phyloP scores from a whole-genome alignment of 331 rosid genomes.

The Cydonia oblonga region DNA sequence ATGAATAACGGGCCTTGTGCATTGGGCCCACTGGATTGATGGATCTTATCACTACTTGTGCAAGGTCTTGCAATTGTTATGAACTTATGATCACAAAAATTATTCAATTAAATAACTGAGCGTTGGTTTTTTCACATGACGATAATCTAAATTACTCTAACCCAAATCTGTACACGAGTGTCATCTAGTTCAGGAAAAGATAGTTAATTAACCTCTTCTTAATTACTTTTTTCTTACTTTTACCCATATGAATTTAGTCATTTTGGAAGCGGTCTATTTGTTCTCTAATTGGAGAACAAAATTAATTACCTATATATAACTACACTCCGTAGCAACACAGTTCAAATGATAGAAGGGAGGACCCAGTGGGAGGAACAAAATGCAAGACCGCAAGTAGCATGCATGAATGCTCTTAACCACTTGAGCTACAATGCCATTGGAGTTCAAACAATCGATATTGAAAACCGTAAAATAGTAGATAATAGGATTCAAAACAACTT shows the following conservation, averaged over 20 bases:
- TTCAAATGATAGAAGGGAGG: not conserved
- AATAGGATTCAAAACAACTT: not conserved
- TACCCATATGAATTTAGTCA: not conserved
- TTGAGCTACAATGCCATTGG: not conserved
- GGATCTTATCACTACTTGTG: not conserved
- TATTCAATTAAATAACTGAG: no score
- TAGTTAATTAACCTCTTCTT: not conserved
- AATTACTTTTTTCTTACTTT: not conserved
- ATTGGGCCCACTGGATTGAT: not conserved
- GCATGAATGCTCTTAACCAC: not conserved
- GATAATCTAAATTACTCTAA: no score
- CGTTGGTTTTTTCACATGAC: no score
- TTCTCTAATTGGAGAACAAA: not conserved
- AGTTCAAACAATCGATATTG: not conserved
- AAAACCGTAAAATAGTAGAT: not conserved
- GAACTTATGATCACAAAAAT: no score
- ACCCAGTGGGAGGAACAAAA: not conserved
- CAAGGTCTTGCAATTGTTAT: no score
- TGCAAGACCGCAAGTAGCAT: not conserved
- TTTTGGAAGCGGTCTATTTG: not conserved
- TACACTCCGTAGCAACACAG: not conserved
- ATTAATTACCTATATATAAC: no score
- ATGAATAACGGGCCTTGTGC: not conserved
- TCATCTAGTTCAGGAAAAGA: not conserved
- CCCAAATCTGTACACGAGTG: no score